phyloP scores from a whole-genome alignment of 2,329 filamentous ascomycete species.

The Aureobasidium sp. region DNA sequence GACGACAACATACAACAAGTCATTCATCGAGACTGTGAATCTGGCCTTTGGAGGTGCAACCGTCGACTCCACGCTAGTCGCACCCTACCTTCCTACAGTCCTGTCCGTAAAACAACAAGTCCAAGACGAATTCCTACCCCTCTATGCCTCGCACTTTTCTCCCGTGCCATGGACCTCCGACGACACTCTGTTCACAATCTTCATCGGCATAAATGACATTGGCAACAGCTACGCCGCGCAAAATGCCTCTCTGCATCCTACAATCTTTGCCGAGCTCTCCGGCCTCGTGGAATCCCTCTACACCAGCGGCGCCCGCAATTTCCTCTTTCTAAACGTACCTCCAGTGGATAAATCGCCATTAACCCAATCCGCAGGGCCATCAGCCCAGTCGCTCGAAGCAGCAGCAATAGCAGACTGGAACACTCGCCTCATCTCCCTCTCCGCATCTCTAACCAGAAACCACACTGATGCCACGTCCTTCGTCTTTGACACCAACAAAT shows the following conservation, averaged over 20 bases:
- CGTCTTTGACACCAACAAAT: slow-evolving; percentile 45
- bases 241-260: slow-evolving; percentile 29
- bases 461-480: slow-evolving; percentile 43
- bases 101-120: slow-evolving; percentile 48
- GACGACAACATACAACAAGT: slow-evolving; percentile 39
- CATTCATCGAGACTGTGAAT: slow-evolving; percentile 44
- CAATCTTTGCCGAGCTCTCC: slow-evolving; percentile 34
- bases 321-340: slow-evolving; percentile 43
- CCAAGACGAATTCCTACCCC: slow-evolving; percentile 35
- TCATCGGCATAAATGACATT: slow-evolving; percentile 53
- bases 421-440: slow-evolving; percentile 36
- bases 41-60: slow-evolving; percentile 44
- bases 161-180: slow-evolving; percentile 38
- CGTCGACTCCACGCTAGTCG: slow-evolving; percentile 41
- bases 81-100: slow-evolving; percentile 44
- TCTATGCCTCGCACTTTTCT: slow-evolving; percentile 32
- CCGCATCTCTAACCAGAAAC: slow-evolving; percentile 32
- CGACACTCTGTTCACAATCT: slow-evolving; percentile 45
- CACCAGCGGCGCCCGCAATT: slow-evolving; percentile 41
- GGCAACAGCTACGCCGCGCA: slow-evolving; percentile 42
- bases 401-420: slow-evolving; percentile 49
- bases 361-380: slow-evolving; percentile 35
- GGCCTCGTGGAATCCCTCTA: slow-evolving; percentile 37
- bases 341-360: slow-evolving; percentile 48
- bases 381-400: slow-evolving; percentile 27